Conservation (phyloP, 2,329 filamentous ascomycete species). For the Colletotrichum musae region DNA sequence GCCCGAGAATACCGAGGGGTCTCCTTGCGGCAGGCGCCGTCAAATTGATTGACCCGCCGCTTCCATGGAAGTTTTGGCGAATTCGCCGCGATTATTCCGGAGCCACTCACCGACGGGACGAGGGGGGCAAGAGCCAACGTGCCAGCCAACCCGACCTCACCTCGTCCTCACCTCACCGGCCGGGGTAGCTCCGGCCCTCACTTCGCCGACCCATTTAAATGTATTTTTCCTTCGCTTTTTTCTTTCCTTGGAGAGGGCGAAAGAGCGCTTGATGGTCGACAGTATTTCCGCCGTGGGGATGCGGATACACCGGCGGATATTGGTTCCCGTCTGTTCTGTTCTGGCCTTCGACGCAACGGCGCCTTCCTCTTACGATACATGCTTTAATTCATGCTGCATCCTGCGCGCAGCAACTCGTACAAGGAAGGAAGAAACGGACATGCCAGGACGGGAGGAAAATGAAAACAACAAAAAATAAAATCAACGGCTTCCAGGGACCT, state of each 20-base stretch:
- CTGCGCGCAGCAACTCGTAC: background rate
- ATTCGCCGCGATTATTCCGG: constrained; percentile 36
- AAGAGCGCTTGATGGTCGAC: background rate
- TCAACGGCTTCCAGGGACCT: background rate
- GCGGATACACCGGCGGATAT: constrained; percentile 11
- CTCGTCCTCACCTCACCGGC: constrained; percentile 3
- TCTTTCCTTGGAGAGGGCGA: background rate
- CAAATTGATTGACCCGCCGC: constrained; percentile 22
- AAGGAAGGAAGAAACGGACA: background rate
- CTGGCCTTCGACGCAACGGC: background rate
- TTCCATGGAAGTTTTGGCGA: background rate
- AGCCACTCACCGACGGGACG: constrained; percentile 26
- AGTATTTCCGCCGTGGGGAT: constrained; percentile 9
- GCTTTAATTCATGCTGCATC: background rate
- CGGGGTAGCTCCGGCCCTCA: too few species aligned
- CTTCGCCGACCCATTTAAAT: background rate
- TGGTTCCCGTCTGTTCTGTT: background rate
- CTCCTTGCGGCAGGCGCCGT: constrained; percentile 18
- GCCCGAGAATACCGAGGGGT: constrained; percentile 31
- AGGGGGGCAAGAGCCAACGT: background rate
- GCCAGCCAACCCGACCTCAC: constrained; percentile 6
- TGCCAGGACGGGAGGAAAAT: too few species aligned
- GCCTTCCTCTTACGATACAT: background rate
- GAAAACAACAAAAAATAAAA: background rate
- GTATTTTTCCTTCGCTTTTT: background rate